Base-by-base conservation (phyloP, 2,329 filamentous ascomycete species). In the Grosmannia huntii region DNA sequence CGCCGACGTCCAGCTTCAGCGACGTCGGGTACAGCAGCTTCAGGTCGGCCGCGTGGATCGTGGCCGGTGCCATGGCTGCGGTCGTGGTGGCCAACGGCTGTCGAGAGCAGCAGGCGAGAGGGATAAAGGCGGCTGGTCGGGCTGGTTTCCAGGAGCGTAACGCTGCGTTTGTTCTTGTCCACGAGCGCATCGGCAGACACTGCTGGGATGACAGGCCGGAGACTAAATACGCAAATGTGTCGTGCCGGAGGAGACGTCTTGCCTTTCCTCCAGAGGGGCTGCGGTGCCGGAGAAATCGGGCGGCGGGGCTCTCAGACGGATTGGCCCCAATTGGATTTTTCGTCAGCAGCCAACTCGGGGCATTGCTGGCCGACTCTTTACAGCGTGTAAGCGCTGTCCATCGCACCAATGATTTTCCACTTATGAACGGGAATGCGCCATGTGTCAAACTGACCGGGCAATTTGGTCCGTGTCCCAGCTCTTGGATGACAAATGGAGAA, bases 1-100 rank as follows among this genome's bases (percentile, higher is more conserved):
- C 57, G 36, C 56, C 14, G 21, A 60, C 53, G 57, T 66, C 63
- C 44, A 66, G 61, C 61, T 63, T 63, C 50, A 66, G 62, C 21
- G 64, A 65, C 16, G 64, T 66, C 21, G 64, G 64, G 60, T 65
- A 64, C 27, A 66, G 64, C 28, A 66, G 63, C 64, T 65, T 66
- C 61, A 65, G 23, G 19, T 36, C 55, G 0, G 55, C 48, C 7
- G 55, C 55, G 33, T 52, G 44, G 48, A 52, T 55, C 53, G 48
- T 33, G 31, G 19, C 44, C 44, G 41, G 41, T 19, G 19, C 19
- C 41, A 44, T 44, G 41, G 16, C 19, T 19, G 19, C 41, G 41
- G 19, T 9, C 41, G 16, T 44, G 16, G 2, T 44, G 16, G 19
- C 16, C 5, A n/a, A 10, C 19, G 38, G 38, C 5, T 12, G 12